Evolutionary conservation across 352 stramenopile species (phyloP), one percentile per base, ranked within the genome.

Genomic region (Phytopythium vexans): DNA sequence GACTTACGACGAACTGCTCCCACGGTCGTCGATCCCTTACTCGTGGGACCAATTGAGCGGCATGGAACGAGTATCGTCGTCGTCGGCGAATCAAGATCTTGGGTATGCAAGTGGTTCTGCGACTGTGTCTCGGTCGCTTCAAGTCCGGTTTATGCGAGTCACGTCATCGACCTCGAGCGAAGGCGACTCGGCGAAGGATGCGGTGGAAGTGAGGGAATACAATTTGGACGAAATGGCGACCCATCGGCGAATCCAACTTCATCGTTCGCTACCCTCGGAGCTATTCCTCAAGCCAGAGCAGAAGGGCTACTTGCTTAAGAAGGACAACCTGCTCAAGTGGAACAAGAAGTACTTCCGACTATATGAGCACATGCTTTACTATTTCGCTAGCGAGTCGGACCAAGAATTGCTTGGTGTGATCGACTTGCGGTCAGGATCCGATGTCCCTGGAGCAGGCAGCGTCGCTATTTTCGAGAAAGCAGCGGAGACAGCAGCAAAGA

Each of bases 271-370:
- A 4, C 83, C 86, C 6, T 92, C 86, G 1, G 61, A 91, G 38
- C 58, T 95, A 14, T 95, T 95, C 54, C 43, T 89, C 21, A 76
- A 77, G 39, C 84, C 83, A 1, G 82, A 92, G 39, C 68, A 91
- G 41, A 87, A 92, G 45, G 86, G 84, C 15, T 89, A 86, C 37
- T 39, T 95, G 49, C 61, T 92, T 8, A 92, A 92, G 58, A 95
- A 94, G 41, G 86, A 95, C 68, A 94, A 86, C 42, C 68, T 92
- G 60, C 77, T 95, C 35, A 93, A 94, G 70, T 95, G 86, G 86
- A 90, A 89, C 60, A 86, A 89, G 52, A 86, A 86, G 52, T 95
- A 94, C 55, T 95, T 95, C 50, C 80, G 86, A 7, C 55, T 95
- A 47, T 92, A 92, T 51, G 82, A 92, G 42, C 74, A 90, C 56